Evolutionary conservation across 305 asterid species (phyloP).

Genomic region (Nicotiana rustica): DNA sequence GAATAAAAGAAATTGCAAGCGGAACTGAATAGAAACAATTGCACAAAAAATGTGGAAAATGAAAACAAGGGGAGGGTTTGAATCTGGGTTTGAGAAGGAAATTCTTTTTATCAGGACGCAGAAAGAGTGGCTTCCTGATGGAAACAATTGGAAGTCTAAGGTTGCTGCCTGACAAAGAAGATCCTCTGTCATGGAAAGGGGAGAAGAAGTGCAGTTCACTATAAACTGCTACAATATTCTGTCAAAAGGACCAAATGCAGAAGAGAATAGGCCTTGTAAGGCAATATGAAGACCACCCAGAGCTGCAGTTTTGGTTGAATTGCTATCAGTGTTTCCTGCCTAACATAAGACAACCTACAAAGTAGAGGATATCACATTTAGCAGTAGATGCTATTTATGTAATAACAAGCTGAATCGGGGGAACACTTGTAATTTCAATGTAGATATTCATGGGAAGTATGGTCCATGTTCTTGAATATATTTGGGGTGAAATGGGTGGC

Average conservation of each 20-base stretch:
- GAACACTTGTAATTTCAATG: background rate
- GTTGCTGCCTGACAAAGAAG: background rate
- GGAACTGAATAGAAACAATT: no score
- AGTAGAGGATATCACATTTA: background rate
- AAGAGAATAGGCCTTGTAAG: background rate
- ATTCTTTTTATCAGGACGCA: background rate
- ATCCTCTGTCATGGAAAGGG: background rate
- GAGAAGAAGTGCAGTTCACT: background rate
- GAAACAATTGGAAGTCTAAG: background rate
- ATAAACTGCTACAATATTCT: background rate
- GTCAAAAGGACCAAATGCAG: background rate
- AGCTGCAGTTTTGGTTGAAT: background rate
- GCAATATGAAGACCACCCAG: background rate
- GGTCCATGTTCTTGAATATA: background rate
- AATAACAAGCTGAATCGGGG: background rate
- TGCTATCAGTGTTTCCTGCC: background rate
- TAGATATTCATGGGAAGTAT: background rate
- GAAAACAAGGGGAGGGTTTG: background rate
- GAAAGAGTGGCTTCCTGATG: background rate
- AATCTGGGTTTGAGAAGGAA: background rate
- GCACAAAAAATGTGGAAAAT: no score
- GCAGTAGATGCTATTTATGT: background rate
- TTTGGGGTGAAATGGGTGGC: background rate
- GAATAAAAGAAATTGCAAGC: no score
- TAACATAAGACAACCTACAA: background rate